Base-by-base conservation (phyloP, 192 early-diverging fungal species). In the Lunasporangiospora selenospora region DNA sequence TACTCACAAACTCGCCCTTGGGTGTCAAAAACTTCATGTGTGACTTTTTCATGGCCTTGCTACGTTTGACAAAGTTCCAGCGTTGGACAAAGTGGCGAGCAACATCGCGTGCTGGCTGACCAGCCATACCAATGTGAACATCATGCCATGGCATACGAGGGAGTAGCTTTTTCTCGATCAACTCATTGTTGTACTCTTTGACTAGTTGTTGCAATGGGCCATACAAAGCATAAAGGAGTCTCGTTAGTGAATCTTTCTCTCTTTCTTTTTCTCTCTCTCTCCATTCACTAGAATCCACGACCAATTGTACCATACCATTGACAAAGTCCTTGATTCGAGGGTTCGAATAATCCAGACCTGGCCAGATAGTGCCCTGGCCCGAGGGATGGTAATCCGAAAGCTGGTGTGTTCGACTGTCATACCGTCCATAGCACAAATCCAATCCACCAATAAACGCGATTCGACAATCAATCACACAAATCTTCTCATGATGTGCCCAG, bases 71-170 rank as follows among this genome's bases (percentile, higher is more conserved):
- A 76, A 92, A 93, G 65, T 92, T 94, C 94, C 93, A 94, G n/a
- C 94, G 84, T 77, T 94, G 87, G 45, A 94, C 90, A 65, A 96
- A 96, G 64, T 95, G 93, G 29, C 89, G 85, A 3, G 92, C 91
- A 37, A 94, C 81, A 46, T 96, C 94, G 24, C 87, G 88, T n/a
- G 90, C 92, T 3, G 90, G 82, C 54, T 85, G 85, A 7, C 93
- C 94, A 19, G 90, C 77, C 67, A 96, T 83, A 23, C 85, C 90
- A 62, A 93, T 80, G 21, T 83, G 83, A 27, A 93, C 85, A 56
- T 96, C 94, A 61, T 96, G 93, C 94, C 94, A 96, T 10, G 94
- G 94, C 93, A 94, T 93, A 41, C 94, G 85, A 41, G 88, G 59
- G 2, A 78, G 65, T 3, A 70, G 52, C 7, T 70, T 67, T 41